Evolutionary conservation across 139 green algal genomes (phyloP).

Genomic region (Chloropicon primus): DNA sequence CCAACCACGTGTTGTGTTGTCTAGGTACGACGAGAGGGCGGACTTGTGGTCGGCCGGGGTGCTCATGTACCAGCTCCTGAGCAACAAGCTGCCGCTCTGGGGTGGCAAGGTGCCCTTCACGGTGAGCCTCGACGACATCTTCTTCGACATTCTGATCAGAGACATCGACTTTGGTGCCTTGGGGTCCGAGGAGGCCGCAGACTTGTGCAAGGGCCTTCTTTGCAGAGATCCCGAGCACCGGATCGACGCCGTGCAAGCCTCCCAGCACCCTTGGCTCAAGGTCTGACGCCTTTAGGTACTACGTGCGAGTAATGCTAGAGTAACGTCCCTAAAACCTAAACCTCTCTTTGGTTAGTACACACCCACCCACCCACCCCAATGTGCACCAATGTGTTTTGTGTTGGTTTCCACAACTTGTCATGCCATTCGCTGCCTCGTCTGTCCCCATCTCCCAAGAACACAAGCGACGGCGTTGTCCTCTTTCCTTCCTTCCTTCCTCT

Average conservation of each 20-base stretch:
- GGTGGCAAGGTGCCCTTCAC: background rate
- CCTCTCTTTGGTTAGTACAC: too few relatives aligned
- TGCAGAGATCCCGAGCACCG: background rate
- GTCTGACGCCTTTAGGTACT: too few relatives aligned
- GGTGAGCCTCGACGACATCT: background rate
- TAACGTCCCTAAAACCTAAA: too few relatives aligned
- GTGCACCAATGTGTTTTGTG: too few relatives aligned
- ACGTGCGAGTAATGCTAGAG: too few relatives aligned
- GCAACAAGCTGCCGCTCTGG: background rate
- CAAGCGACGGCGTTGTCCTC: too few relatives aligned
- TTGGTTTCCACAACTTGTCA: too few relatives aligned
- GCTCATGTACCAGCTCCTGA: background rate
- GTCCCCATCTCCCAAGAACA: too few relatives aligned
- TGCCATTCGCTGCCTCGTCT: too few relatives aligned
- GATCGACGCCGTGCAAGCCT: background rate
- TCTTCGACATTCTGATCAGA: background rate
- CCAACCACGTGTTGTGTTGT: too few relatives aligned
- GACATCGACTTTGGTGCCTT: background rate
- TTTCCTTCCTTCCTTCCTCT: too few relatives aligned
- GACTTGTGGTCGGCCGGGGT: conserved; percentile 4
- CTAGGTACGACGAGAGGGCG: background rate
- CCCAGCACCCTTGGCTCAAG: background rate
- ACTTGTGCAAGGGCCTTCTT: background rate
- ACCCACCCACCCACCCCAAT: too few relatives aligned
- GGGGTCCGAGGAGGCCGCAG: background rate